Conservation (phyloP, 2,329 filamentous ascomycete genomes). For the Lasiodiplodia gonubiensis region DNA sequence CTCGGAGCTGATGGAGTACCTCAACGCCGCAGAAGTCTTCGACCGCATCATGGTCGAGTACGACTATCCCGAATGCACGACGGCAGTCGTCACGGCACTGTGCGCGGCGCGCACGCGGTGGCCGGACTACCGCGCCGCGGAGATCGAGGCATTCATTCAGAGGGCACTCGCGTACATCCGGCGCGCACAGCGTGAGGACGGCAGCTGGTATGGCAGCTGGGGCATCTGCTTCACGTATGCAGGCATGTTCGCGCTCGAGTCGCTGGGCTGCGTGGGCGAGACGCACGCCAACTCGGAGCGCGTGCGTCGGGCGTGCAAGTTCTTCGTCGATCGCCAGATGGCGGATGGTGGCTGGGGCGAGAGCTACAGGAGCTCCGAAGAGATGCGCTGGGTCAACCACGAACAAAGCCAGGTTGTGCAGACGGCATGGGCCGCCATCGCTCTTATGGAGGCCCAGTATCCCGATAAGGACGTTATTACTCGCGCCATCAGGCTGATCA, state of each 20-base stretch:
- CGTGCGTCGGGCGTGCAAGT: conserved; percentile 79
- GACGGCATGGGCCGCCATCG: conserved; percentile 88
- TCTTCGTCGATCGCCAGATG: conserved; percentile 83
- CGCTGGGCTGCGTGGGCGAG: conserved; percentile 80
- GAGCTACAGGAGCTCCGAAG: conserved; percentile 86
- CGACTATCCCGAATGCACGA: conserved; percentile 97
- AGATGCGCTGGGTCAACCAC: conserved; percentile 75
- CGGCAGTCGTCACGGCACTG: conserved; percentile 86
- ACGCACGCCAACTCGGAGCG: conserved; percentile 75
- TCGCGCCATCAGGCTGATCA: conserved; percentile 78
- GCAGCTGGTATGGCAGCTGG: conserved; percentile 98
- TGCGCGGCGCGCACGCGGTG: conserved; percentile 81
- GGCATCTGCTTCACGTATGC: conserved; percentile 98
- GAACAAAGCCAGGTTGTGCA: conserved; percentile 87
- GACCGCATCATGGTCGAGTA: conserved; percentile 98
- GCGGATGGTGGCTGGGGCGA: conserved; percentile 96
- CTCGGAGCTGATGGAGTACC: conserved; percentile 75
- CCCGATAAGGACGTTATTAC: conserved; percentile 74
- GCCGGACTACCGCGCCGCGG: conserved; percentile 76
- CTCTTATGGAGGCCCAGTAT: conserved; percentile 80
- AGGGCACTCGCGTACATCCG: conserved; percentile 85
- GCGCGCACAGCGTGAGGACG: conserved; percentile 75
- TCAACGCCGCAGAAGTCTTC: conserved; percentile 97
- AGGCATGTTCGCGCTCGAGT: conserved; percentile 93
- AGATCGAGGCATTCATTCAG: conserved; percentile 75